A percentile compares a stretch with the other conserved stretches of the same genome.
phyloP scores from a whole-genome alignment of 352 stramenopile genomes.

The Phytophthora quininea region DNA sequence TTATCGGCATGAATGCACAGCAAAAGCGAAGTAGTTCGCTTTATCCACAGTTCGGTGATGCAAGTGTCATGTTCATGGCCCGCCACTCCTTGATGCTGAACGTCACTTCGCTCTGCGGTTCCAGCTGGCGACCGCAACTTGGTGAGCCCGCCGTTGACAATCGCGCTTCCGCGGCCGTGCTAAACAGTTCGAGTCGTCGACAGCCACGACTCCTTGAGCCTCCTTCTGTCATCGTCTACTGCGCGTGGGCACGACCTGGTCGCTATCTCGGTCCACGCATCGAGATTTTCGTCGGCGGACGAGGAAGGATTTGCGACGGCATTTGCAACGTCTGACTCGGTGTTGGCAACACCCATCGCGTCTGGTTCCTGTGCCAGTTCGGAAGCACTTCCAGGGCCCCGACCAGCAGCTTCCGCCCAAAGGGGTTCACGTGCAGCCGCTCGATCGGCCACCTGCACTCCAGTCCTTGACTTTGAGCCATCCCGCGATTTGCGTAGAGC shows the following conservation, averaged over 20 bases:
- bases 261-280: neutral
- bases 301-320: constrained; percentile 7
- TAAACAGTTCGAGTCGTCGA: too few relatives aligned
- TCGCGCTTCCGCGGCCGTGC: too few relatives aligned
- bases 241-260: constrained; percentile 14
- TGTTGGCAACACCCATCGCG: neutral
- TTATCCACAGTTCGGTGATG: neutral
- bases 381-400: neutral
- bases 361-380: neutral
- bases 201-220: constrained; percentile 1
- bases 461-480: neutral
- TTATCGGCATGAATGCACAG: constrained; percentile 2
- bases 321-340: neutral
- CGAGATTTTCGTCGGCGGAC: constrained; percentile 16
- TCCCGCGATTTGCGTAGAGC: neutral
- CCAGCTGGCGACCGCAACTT: constrained; percentile 18
- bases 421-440: too few relatives aligned
- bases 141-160: neutral
- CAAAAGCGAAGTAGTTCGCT: neutral
- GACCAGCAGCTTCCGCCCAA: too few relatives aligned
- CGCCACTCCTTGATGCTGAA: neutral
- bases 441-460: neutral
- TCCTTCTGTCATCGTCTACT: constrained; percentile 10
- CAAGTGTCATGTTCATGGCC: too few relatives aligned
- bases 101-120: constrained; percentile 9